phyloP scores from a whole-genome alignment of 441 rosid genomes.

The Brassica balearica region DNA sequence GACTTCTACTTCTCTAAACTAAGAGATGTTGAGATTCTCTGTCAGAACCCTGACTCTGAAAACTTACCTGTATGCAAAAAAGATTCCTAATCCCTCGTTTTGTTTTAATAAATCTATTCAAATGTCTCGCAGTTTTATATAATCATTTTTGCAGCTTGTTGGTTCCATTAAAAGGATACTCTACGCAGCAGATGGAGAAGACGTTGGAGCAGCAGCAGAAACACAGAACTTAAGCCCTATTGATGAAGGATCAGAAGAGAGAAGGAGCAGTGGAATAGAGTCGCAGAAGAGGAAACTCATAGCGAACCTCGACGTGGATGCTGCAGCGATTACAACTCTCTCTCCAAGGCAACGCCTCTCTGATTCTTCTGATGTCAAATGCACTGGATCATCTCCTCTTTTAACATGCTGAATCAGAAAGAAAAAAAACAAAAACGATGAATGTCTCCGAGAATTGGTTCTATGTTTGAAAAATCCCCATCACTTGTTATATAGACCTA shows the following conservation, averaged over 20 bases:
- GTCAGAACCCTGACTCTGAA: slow-evolving; percentile 75
- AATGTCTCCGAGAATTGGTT: slow-evolving; percentile 21
- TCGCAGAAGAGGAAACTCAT: slow-evolving; percentile 78
- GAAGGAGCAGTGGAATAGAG: slow-evolving; percentile 51
- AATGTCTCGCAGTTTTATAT: neutral
- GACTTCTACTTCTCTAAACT: slow-evolving; percentile 92
- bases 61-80: slow-evolving; percentile 58
- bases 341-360: slow-evolving; percentile 90
- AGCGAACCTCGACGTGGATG: slow-evolving; percentile 74
- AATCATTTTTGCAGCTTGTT: slow-evolving; percentile 59
- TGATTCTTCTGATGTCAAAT: slow-evolving; percentile 88
- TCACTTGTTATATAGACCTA: slow-evolving; percentile 11
- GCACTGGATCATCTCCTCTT: slow-evolving; percentile 83
- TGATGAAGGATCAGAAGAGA: slow-evolving; percentile 74
- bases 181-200: slow-evolving; percentile 80
- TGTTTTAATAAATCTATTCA: neutral
- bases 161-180: slow-evolving; percentile 77
- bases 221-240: slow-evolving; percentile 85
- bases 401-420: slow-evolving; percentile 65
- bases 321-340: slow-evolving; percentile 64
- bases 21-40: slow-evolving; percentile 88
- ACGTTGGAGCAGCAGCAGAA: slow-evolving; percentile 50
- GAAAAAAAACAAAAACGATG: neutral
- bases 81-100: slow-evolving; percentile 6
- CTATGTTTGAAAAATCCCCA: neutral